Conservation (phyloP, 371 early-diverging fungal species). For the Saksenaea vasiformis region DNA sequence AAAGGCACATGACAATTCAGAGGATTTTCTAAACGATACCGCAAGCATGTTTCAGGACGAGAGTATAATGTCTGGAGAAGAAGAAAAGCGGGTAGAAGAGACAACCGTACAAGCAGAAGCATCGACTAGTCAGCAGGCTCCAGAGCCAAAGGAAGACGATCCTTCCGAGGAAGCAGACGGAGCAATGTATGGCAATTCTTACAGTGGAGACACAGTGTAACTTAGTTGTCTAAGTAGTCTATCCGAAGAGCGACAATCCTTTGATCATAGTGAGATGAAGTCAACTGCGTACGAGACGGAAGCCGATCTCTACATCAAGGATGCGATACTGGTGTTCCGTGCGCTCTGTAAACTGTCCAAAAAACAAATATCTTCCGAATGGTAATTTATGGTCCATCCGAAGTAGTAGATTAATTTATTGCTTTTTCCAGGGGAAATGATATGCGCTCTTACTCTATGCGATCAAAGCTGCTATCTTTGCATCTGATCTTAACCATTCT, state of each 20-base stretch:
- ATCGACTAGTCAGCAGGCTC: neutral
- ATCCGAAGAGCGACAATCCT: conserved; percentile 30
- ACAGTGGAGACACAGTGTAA: neutral
- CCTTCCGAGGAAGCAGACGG: conserved; percentile 1
- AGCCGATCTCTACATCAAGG: conserved; percentile 60
- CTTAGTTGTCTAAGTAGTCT: neutral
- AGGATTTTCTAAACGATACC: conserved; percentile 49
- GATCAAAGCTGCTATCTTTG: conserved; percentile 65
- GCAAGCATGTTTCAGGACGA: conserved; percentile 49
- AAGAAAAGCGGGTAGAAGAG: neutral
- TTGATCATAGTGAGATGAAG: conserved; percentile 32
- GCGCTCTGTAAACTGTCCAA: conserved; percentile 94
- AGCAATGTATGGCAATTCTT: neutral
- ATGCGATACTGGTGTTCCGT: conserved; percentile 88
- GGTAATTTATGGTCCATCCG: conserved; percentile 23
- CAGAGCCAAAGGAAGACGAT: neutral
- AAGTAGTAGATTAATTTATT: neutral
- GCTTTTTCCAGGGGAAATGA: conserved; percentile 47
- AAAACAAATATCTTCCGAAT: conserved; percentile 56
- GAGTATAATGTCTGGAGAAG: conserved; percentile 7
- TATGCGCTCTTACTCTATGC: conserved; percentile 58
- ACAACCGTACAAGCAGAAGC: neutral
- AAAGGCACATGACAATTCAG: conserved; percentile 41
- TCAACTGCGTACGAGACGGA: conserved; percentile 34
- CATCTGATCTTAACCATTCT: conserved; percentile 62